Base-by-base conservation (phyloP, 352 stramenopile species). In the Phytopythium sindhum region DNA sequence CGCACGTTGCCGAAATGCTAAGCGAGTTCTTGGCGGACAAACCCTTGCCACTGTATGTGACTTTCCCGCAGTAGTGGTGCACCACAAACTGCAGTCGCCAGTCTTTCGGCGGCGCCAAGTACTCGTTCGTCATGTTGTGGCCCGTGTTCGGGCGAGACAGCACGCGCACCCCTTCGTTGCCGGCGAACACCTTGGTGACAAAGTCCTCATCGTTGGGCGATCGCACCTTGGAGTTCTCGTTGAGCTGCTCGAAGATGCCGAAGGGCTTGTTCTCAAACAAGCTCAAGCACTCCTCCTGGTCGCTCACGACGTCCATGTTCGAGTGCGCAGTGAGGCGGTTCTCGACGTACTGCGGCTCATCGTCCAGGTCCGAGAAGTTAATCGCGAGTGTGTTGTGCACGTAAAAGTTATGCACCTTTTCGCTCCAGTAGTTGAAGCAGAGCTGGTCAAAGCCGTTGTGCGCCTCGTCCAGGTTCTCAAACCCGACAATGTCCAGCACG, bases 341-440 rank as follows among this genome's bases (percentile, higher is more conserved):
- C 59, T 88, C 80, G 2, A 91, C 67, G 62, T 89, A 78, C 51
- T 88, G 75, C 21, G 82, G 75, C n/a, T 91, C 78, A 41, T 81
- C 71, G 33, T 83, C 79, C 52, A 89, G 45, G 24, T 88, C 79
- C 1, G 70, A 68, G 10, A 88, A 81, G 53, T 86, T 88, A 15
- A 85, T 81, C 4, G 81, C 75, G 21, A 90, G 56, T 11, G 81
- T 92, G 62, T 89, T 88, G 67, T 90, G 80, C 33, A 93, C 73
- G 67, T 89, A 95, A 56, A 92, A 91, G 42, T 80, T 79, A 62
- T 89, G 81, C 23, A 90, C 79, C 47, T 93, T 95, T 63, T 95
- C 84, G 60, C 82, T 89, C 86, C 86, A 95, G 64, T 95, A 95
- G 52, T 95, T 91, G 55, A 85, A 86, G 53, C 84, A 91, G 14